Base-by-base conservation (phyloP, 2,329 filamentous ascomycete species). In the Chaetomiaceae sp. region DNA sequence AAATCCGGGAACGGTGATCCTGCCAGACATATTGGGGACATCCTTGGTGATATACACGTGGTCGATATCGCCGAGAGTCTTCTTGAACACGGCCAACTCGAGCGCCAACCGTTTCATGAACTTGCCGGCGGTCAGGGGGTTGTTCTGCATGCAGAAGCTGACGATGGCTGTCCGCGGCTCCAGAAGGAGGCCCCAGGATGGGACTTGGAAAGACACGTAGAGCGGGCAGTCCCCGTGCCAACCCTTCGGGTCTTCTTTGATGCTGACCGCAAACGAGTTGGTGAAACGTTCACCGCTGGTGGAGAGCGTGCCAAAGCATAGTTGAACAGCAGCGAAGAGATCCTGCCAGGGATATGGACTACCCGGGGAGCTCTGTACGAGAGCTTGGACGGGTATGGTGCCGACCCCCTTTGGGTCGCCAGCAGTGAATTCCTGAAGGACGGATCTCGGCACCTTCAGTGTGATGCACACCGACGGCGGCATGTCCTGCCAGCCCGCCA, bases 161-260 rank as follows among this genome's bases (percentile, higher is more conserved):
- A 56, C 25, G 2, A 31, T 17, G n/a, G 45, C 37, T 4, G 19
- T 27, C 19, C 20, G 22, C 4, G 53, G 53, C 23, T 53, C 34
- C 9, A 36, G 23, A 7, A 58, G 19, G 3, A 58, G 43, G 4
- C 31, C 34, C 49, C 39, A 47, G 29, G 52, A 49, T 6, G 55
- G 52, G 12, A 49, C 38, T 20, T 22, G 36, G 25, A 57, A 57
- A 8, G 52, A 52, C 9, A 55, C 52, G 7, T 48, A 39, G 11
- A 57, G 14, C 1, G 47, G 34, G 12, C 23, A 49, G 12, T 37
- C 15, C 4, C 55, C 55, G 7, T 49, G 34, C 55, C 55, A 57
- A 6, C 48, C 52, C 8, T 38, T n/a, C 0, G 34, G 15, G n/a
- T 57, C 43, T 2, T 54, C 52, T 15, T n/a, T 42, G 19, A 57